Base-by-base conservation (phyloP, 192 early-diverging fungal species). In the Podila epigama region DNA sequence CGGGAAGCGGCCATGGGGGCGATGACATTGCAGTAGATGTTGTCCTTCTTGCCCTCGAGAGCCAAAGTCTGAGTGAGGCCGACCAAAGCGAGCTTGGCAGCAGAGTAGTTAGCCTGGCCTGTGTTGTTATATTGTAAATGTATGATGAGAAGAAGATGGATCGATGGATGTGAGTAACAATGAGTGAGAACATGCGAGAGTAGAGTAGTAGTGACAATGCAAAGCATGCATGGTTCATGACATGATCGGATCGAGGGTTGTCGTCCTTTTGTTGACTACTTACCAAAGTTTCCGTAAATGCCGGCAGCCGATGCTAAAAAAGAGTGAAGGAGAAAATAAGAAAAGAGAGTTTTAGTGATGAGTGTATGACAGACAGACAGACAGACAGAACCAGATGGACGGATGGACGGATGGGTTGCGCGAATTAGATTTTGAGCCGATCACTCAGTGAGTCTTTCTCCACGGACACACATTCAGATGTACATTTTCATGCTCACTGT, bases 221-320 rank as follows among this genome's bases (percentile, higher is more conserved):
- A 15, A 20, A 1, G 51, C 1, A 4, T 33, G 22, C 51, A 25
- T 39, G 33, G 48, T 32, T 50, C 44, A 27, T 18, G 3, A 50
- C 5, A 40, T 40, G 3, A 61, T n/a, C 16, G 29, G 22, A 40
- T 20, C 41, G 27, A 8, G 2, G 5, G 20, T 25, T 5, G 5
- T 31, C 25, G 27, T n/a, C 20, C 20, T 31, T 15, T 51, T 4
- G 27, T 0, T 27, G 89, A 78, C 22, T n/a, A 50, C 73, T 77
- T 77, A 50, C 98, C 98, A 88, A 97, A 98, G 89, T 98, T 99
- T 60, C 98, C 98, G 79, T 99, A 99, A 60, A 99, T 91, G 62
- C 98, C 98, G 51, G 98, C 96, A 51, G 96, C 96, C 51, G 96
- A 98, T 15, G 97, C 92, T 66, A 93, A 36, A 51, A 20, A 36